These are phyloP conservation scores for Circinella minor DNA, from an alignment of 371 early-diverging fungal genomes.

Conservation along the genomic window DNA sequence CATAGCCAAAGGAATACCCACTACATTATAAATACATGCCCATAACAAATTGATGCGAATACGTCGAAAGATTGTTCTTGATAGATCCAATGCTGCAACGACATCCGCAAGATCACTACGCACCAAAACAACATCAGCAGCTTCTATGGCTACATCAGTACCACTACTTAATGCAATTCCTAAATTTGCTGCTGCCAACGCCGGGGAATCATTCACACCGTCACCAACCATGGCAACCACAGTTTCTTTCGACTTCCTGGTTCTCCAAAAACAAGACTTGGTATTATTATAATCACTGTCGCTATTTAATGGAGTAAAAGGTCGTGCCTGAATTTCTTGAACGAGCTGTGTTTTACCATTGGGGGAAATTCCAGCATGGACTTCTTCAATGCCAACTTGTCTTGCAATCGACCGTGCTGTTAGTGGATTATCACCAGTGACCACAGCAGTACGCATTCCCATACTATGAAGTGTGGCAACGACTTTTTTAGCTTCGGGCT, in stretches of 20 bases:
- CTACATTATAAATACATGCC: conserved; percentile 88
- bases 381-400: conserved; percentile 74
- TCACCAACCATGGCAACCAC: conserved; percentile 98
- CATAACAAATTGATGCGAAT: conserved; percentile 88
- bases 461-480: conserved; percentile 74
- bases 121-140: conserved; percentile 89
- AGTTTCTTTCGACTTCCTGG: conserved; percentile 7
- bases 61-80: conserved; percentile 80
- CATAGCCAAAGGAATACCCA: conserved; percentile 95
- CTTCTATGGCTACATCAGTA: conserved; percentile 95
- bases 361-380: conserved; percentile 94
- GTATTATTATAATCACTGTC: too few relatives aligned
- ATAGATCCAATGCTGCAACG: conserved; percentile 84
- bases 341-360: conserved; percentile 86
- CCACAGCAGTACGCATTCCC: conserved; percentile 84
- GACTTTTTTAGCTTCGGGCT: conserved; percentile 76
- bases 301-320: conserved; percentile 11
- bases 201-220: conserved; percentile 98
- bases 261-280: not conserved
- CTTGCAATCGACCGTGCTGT: conserved; percentile 80
- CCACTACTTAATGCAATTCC: conserved; percentile 94
- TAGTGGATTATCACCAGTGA: conserved; percentile 90
- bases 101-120: conserved; percentile 84
- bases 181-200: conserved; percentile 91
- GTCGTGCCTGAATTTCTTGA: conserved; percentile 57